phyloP scores from a whole-genome alignment of 139 green algal genomes.

The Pleodorina starrii region DNA sequence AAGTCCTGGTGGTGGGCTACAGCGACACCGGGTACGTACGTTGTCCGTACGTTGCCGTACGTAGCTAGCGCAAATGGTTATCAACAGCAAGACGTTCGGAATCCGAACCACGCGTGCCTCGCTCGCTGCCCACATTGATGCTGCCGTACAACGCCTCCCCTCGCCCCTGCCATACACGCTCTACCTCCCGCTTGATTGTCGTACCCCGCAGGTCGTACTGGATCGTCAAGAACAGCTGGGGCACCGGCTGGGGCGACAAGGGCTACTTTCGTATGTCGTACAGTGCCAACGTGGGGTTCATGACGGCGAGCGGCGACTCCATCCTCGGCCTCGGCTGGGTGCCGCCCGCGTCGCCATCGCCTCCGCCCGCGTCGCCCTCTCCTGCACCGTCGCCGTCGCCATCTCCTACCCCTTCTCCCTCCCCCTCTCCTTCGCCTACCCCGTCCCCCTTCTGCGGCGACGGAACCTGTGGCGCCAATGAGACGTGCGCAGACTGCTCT shows the following conservation, averaged over 20 bases:
- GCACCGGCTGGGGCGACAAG: conserved; percentile 86
- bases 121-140: too few relatives aligned
- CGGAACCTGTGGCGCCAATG: not conserved
- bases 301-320: not conserved
- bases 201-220: conserved; percentile 81
- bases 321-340: not conserved
- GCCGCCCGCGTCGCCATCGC: not conserved
- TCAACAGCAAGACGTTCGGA: too few relatives aligned
- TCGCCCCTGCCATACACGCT: too few relatives aligned
- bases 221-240: too few relatives aligned
- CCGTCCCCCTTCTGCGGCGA: not conserved
- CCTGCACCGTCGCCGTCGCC: not conserved
- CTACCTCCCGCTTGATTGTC: too few relatives aligned
- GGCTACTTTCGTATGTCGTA: conserved; percentile 81
- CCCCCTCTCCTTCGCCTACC: not conserved
- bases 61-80: too few relatives aligned
- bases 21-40: conserved; percentile 27
- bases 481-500: conserved; percentile 4
- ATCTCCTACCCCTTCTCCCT: not conserved
- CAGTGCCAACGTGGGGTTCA: not conserved
- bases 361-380: not conserved
- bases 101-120: too few relatives aligned
- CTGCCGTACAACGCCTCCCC: too few relatives aligned
- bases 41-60: too few relatives aligned
- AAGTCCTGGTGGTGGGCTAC: conserved; percentile 9